Percentiles rank a stretch among this genome's conserved stretches.
Conservation (phyloP, 2,329 filamentous ascomycete genomes). For the Colletotrichum karsti region DNA sequence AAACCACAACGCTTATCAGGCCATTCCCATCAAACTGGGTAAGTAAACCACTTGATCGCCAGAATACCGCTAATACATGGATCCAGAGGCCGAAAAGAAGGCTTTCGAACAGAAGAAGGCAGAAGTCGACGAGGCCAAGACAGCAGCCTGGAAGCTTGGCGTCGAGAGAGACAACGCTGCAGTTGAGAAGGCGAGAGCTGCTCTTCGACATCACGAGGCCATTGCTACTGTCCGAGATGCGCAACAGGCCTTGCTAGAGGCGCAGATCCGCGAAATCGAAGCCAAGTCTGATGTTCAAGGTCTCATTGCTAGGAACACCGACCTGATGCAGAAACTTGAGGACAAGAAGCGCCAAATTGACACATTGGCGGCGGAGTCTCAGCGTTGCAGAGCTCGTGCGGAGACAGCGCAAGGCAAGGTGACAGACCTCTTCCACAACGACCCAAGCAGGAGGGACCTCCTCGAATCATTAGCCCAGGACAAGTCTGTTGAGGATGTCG, state of each 20-base stretch:
- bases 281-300: slow-evolving; percentile 80
- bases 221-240: slow-evolving; percentile 70
- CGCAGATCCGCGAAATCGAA: slow-evolving; percentile 78
- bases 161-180: slow-evolving; percentile 63
- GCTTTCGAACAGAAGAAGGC: slow-evolving; percentile 49
- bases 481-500: slow-evolving; percentile 70
- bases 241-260: slow-evolving; percentile 73
- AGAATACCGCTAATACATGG: background rate
- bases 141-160: slow-evolving; percentile 59
- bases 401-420: slow-evolving; percentile 48
- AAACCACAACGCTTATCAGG: slow-evolving; percentile 70
- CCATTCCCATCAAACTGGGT: slow-evolving; percentile 78
- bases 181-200: slow-evolving; percentile 63
- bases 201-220: slow-evolving; percentile 62
- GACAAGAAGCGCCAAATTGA: slow-evolving; percentile 50
- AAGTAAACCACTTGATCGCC: slow-evolving; percentile 38
- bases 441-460: slow-evolving; percentile 48
- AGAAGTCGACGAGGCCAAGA: slow-evolving; percentile 45
- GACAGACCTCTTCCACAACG: slow-evolving; percentile 46
- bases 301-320: slow-evolving; percentile 71
- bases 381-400: slow-evolving; percentile 44
- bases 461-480: slow-evolving; percentile 53
- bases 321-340: slow-evolving; percentile 63
- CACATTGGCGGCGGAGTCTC: slow-evolving; percentile 47
- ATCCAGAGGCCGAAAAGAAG: slow-evolving; percentile 37